Evolutionary conservation across 73 alveolate species (phyloP).

Genomic region (Symbiodinium pilosum): DNA sequence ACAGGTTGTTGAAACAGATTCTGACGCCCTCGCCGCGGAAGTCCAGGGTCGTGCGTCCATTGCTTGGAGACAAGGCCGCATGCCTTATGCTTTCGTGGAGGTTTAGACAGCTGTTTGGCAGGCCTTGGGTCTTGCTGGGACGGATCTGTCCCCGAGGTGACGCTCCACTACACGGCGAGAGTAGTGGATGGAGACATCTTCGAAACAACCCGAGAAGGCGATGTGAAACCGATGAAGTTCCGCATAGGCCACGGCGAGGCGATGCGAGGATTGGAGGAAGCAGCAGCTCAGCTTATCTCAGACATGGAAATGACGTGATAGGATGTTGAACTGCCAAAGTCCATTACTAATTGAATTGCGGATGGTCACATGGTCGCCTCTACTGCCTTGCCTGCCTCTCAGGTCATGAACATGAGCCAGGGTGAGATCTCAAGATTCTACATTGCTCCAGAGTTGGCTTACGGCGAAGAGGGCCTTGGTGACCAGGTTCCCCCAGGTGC

Average conservation of each 20-base stretch:
- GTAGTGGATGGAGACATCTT: slow-evolving; percentile 18
- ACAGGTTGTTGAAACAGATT: slow-evolving; percentile 77
- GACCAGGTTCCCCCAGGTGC: slow-evolving; percentile 28
- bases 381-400: background rate
- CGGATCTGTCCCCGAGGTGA: background rate
- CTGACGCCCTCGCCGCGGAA: slow-evolving; percentile 68
- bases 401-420: slow-evolving; percentile 78
- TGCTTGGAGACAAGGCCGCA: slow-evolving; percentile 54
- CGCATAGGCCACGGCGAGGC: slow-evolving; percentile 24
- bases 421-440: slow-evolving; percentile 53
- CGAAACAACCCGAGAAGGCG: background rate
- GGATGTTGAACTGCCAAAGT: too few species aligned
- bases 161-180: slow-evolving; percentile 47
- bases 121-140: background rate
- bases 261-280: slow-evolving; percentile 51
- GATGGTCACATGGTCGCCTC: background rate
- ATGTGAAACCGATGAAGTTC: background rate
- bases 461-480: background rate
- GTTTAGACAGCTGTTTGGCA: background rate
- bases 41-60: slow-evolving; percentile 43
- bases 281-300: slow-evolving; percentile 6
- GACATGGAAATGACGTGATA: too few species aligned
- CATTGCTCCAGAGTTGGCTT: slow-evolving; percentile 81
- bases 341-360: background rate
- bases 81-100: background rate